These are phyloP conservation scores for Arthrobotrys iridis DNA, from an alignment of 2,329 filamentous ascomycete species.

Conservation along the genomic window DNA sequence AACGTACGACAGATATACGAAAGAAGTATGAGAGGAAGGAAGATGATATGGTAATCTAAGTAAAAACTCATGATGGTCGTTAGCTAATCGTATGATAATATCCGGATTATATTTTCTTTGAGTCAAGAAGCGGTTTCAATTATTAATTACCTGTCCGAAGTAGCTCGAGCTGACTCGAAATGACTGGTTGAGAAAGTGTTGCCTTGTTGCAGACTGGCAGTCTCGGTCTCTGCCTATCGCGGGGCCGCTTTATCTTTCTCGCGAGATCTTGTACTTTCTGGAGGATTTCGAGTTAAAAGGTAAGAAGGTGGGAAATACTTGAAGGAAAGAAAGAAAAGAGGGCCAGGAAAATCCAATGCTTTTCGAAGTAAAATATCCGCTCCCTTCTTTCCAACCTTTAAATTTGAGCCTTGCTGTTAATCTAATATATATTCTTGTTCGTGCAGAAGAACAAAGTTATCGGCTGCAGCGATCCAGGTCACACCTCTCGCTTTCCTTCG, in stretches of 20 bases:
- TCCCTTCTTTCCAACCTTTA: background rate
- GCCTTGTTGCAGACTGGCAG: slow-evolving; percentile 28
- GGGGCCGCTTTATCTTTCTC: background rate
- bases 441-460: background rate
- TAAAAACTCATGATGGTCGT: slow-evolving; percentile 5
- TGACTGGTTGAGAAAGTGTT: slow-evolving; percentile 6
- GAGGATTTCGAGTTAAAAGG: background rate
- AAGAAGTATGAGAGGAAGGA: background rate
- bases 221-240: slow-evolving; percentile 1
- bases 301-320: background rate
- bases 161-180: no score
- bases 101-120: no score
- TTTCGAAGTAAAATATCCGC: background rate
- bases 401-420: slow-evolving; percentile 10
- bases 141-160: slow-evolving; percentile 15
- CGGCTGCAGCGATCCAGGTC: background rate
- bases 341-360: background rate
- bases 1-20: background rate
- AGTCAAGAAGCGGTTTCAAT: background rate
- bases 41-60: background rate
- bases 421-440: no score
- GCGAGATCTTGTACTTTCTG: background rate
- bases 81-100: slow-evolving; percentile 21
- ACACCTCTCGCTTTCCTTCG: background rate
- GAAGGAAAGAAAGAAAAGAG: background rate